These are phyloP conservation scores for Cercospora sojina DNA, from an alignment of 2,329 filamentous ascomycete genomes.

Conservation along the genomic window DNA sequence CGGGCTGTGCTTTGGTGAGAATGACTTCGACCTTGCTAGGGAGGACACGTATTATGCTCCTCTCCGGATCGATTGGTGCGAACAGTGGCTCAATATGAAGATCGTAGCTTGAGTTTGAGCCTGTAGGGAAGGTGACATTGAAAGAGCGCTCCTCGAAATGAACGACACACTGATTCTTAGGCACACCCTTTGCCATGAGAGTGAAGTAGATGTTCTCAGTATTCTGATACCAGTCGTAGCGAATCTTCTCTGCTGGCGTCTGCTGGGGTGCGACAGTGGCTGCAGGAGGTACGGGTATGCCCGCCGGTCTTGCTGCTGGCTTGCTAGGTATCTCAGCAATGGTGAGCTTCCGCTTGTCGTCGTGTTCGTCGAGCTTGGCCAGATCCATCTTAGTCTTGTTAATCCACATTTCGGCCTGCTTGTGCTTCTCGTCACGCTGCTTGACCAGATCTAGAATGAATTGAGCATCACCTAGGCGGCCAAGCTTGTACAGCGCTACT, in stretches of 20 bases:
- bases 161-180: slow-evolving; percentile 55
- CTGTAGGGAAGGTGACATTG: slow-evolving; percentile 59
- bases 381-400: slow-evolving; percentile 56
- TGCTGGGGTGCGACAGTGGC: slow-evolving; percentile 26
- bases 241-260: slow-evolving; percentile 58
- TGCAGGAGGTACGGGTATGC: background rate
- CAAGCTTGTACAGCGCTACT: slow-evolving; percentile 68
- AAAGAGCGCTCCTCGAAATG: slow-evolving; percentile 52
- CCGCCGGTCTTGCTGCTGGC: background rate
- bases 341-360: slow-evolving; percentile 48
- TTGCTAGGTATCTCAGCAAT: slow-evolving; percentile 56
- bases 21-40: slow-evolving; percentile 77
- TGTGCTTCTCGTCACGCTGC: slow-evolving; percentile 54
- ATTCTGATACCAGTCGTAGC: slow-evolving; percentile 69
- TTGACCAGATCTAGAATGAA: slow-evolving; percentile 63
- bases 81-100: slow-evolving; percentile 67
- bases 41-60: slow-evolving; percentile 64
- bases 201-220: slow-evolving; percentile 61
- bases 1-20: slow-evolving; percentile 64
- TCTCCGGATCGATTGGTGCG: slow-evolving; percentile 60
- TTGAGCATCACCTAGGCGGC: slow-evolving; percentile 71
- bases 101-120: slow-evolving; percentile 54
- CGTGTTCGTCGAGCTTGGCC: slow-evolving; percentile 49
- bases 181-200: slow-evolving; percentile 64
- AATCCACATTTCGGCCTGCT: slow-evolving; percentile 58